Evolutionary conservation across 2,329 filamentous ascomycete genomes (phyloP), one percentile per base, ranked within the genome.

Genomic region (Davidsoniella neocaledoniae): DNA sequence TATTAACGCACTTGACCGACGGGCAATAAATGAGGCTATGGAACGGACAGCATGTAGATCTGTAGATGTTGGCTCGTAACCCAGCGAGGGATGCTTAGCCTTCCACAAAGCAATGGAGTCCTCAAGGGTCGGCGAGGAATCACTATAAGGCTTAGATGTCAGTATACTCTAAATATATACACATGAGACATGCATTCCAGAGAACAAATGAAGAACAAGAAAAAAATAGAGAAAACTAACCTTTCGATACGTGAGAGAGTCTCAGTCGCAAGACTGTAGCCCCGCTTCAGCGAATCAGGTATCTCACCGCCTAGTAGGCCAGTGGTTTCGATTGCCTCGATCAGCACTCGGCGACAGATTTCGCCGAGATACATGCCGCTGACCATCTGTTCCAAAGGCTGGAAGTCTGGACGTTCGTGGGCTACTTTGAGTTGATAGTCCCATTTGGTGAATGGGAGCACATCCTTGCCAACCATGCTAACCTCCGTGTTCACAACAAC

Each of bases 401-500:
- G 77, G 54, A 79, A 79, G 21, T 74, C 69, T 0, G 77, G 77
- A 48, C 67, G 64, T 10, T 71, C 66, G 54, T 79, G 78, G 0
- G 61, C 65, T 2, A 65, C 65, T 43, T 72, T 71, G 12, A 83
- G 63, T 4, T 64, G 59, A 16, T 62, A 59, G 55, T 83, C 79
- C 77, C 78, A 83, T 55, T 68, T 69, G 3, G 77, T 81, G 49
- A 74, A 56, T 5, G 77, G 76, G 23, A 81, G 62, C 45, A 79
- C 68, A 51, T 65, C 71, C 46, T 68, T 64, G 12, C 78, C 78
- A 58, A 80, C 81, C 77, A 82, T 81, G 56, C 77, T 73, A 33
- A 81, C 61, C 60, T 82, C 78, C 1, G 77, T 81, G 60, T 82
- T 82, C 56, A 82, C 71, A 53, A 82, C 74, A 51, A 81, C 76